These are phyloP conservation scores for Cephaloascus albidus DNA, from an alignment of 805 yeast genomes.

Conservation along the genomic window DNA sequence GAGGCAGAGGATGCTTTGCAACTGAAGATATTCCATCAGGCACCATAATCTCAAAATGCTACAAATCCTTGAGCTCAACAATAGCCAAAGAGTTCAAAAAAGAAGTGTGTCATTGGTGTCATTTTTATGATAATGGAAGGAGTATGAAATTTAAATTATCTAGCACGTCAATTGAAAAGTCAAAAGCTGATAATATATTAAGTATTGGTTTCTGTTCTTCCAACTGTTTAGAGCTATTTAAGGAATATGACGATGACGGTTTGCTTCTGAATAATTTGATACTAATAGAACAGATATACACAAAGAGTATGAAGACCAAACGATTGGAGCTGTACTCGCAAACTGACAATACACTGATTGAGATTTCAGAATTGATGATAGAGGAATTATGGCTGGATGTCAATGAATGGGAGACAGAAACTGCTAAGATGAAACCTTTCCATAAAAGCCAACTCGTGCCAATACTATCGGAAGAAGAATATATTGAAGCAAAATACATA, in stretches of 20 bases:
- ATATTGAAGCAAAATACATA: slow-evolving; percentile 24
- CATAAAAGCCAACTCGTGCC: slow-evolving; percentile 17
- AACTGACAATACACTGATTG: too few relatives aligned
- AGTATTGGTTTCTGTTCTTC: too few relatives aligned
- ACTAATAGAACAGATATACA: too few relatives aligned
- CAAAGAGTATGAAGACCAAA: too few relatives aligned
- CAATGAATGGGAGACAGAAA: slow-evolving; percentile 21
- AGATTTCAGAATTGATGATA: neutral
- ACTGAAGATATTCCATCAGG: slow-evolving; percentile 12
- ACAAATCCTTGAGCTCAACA: slow-evolving; percentile 19
- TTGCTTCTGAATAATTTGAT: too few relatives aligned
- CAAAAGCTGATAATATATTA: too few relatives aligned
- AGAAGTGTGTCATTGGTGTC: slow-evolving; percentile 28
- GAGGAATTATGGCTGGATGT: slow-evolving; percentile 18
- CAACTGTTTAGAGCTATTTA: too few relatives aligned
- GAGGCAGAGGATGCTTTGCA: slow-evolving; percentile 36
- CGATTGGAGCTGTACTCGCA: too few relatives aligned
- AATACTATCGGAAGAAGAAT: slow-evolving; percentile 21
- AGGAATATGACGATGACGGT: too few relatives aligned
- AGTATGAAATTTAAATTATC: slow-evolving; percentile 17
- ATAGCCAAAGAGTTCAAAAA: slow-evolving; percentile 24
- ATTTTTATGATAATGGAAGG: slow-evolving; percentile 19
- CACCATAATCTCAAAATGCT: slow-evolving; percentile 13
- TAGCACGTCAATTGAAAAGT: too few relatives aligned
- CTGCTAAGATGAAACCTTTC: slow-evolving; percentile 13